Percentiles rank a stretch among this genome's conserved stretches.
Evolutionary conservation across 306 rosid genomes (phyloP).

Genomic region (Comarum palustre): DNA sequence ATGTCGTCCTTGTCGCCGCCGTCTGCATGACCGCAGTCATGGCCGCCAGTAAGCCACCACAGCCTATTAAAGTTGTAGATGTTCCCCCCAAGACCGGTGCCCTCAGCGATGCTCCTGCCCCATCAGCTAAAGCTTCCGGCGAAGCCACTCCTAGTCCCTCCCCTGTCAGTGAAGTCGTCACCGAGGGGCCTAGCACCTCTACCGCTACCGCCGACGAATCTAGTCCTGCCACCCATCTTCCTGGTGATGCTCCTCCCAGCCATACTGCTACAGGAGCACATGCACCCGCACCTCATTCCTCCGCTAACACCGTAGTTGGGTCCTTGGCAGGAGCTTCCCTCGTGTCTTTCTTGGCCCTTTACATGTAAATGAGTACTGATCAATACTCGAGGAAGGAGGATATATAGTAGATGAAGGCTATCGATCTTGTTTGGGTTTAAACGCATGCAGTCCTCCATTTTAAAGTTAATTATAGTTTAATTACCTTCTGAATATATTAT

Average conservation of each 20-base stretch:
- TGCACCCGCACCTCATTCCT: not conserved
- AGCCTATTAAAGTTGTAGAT: not conserved
- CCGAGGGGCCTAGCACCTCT: not conserved
- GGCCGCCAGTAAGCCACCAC: not conserved
- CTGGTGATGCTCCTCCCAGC: not conserved
- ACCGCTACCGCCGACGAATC: not conserved
- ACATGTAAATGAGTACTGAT: conserved; percentile 13
- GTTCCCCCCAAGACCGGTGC: not conserved
- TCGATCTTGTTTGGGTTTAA: too few species aligned
- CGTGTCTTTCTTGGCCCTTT: conserved; percentile 17
- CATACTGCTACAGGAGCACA: not conserved
- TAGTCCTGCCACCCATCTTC: not conserved
- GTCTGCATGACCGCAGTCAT: conserved; percentile 14
- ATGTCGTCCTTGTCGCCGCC: conserved; percentile 4
- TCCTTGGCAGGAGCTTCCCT: conserved; percentile 22
- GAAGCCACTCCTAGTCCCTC: not conserved
- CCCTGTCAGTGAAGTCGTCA: not conserved
- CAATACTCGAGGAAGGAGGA: not conserved
- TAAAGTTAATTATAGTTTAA: too few species aligned
- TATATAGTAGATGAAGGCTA: too few species aligned
- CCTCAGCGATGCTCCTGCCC: not conserved
- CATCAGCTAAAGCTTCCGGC: not conserved
- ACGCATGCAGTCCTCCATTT: too few species aligned
- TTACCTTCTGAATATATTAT: too few species aligned
- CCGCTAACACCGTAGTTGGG: conserved; percentile 1